phyloP scores from a whole-genome alignment of 495 filamentous ascomycete genomes.

The Evansstolkia leycettana region DNA sequence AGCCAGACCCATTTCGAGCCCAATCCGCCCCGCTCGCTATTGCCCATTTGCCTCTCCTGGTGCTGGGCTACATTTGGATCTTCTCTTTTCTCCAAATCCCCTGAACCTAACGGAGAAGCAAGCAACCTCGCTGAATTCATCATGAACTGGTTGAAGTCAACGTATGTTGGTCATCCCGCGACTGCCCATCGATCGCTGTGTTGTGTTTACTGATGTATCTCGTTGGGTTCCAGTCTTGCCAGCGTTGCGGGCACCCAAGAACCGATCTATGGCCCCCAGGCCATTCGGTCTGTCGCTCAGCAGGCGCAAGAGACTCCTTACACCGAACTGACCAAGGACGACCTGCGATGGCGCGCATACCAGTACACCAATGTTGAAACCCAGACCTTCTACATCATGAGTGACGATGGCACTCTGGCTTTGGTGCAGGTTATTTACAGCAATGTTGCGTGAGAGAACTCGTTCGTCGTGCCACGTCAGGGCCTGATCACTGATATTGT shows the following conservation, averaged over 20 bases:
- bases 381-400: constrained; percentile 86
- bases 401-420: constrained; percentile 62
- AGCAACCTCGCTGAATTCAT: constrained; percentile 3
- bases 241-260: constrained; percentile 90
- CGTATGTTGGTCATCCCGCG: constrained; percentile 32
- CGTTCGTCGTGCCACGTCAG: background rate
- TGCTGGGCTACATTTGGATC: constrained; percentile 5
- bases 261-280: constrained; percentile 87
- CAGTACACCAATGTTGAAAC: constrained; percentile 88
- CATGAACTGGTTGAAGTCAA: constrained; percentile 65
- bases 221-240: constrained; percentile 49
- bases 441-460: constrained; percentile 72
- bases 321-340: constrained; percentile 61
- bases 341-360: constrained; percentile 69
- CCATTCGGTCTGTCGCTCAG: constrained; percentile 71
- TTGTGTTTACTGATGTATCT: constrained; percentile 12
- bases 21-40: constrained; percentile 21
- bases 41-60: constrained; percentile 8
- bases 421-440: constrained; percentile 92
- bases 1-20: constrained; percentile 4
- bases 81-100: constrained; percentile 11
- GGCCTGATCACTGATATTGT: background rate
- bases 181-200: background rate
- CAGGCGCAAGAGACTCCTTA: constrained; percentile 72
- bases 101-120: constrained; percentile 5